Conservation (phyloP, 2,329 filamentous ascomycete species). For the Trichoderma asperellum region DNA sequence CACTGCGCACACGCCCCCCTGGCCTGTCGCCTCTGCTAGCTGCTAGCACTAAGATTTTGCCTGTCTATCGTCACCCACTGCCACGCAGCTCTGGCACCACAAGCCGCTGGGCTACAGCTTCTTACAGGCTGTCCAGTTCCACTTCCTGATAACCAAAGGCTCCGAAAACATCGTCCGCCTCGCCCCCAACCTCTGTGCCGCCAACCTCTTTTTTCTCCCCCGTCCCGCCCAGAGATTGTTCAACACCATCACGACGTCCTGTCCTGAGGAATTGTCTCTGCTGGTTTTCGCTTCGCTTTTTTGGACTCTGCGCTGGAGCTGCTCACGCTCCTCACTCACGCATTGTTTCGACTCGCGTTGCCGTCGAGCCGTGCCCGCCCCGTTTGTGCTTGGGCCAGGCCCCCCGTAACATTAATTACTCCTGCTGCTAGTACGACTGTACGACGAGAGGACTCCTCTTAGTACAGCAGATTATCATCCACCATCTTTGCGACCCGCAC, state of each 20-base stretch:
- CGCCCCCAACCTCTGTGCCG: conserved; percentile 37
- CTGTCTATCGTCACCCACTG: conserved; percentile 20
- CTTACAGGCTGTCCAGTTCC: conserved; percentile 25
- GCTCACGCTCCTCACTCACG: conserved; percentile 12
- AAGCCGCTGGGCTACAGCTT: conserved; percentile 22
- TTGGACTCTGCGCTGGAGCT: background rate
- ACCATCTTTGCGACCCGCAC: conserved; percentile 21
- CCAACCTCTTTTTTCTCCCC: conserved; percentile 31
- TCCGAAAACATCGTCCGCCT: conserved; percentile 36
- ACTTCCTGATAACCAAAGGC: conserved; percentile 31
- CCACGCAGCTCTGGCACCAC: conserved; percentile 27
- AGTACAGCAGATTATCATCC: conserved; percentile 15
- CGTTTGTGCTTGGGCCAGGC: conserved; percentile 24
- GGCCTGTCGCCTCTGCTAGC: conserved; percentile 5
- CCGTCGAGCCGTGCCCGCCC: conserved; percentile 25
- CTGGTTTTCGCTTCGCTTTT: conserved; percentile 32
- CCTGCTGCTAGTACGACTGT: conserved; percentile 16
- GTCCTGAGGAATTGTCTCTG: conserved; percentile 38
- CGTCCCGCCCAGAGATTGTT: conserved; percentile 29
- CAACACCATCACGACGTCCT: conserved; percentile 39
- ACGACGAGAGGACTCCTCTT: conserved; percentile 14
- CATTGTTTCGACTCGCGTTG: conserved; percentile 24
- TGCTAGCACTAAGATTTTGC: conserved; percentile 9
- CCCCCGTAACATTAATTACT: conserved; percentile 27
- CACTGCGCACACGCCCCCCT: conserved; percentile 17